A percentile compares a stretch with the other conserved stretches of the same genome.
phyloP scores from a whole-genome alignment of 495 filamentous ascomycete species.

The Hypoxylon crocopeplum region DNA sequence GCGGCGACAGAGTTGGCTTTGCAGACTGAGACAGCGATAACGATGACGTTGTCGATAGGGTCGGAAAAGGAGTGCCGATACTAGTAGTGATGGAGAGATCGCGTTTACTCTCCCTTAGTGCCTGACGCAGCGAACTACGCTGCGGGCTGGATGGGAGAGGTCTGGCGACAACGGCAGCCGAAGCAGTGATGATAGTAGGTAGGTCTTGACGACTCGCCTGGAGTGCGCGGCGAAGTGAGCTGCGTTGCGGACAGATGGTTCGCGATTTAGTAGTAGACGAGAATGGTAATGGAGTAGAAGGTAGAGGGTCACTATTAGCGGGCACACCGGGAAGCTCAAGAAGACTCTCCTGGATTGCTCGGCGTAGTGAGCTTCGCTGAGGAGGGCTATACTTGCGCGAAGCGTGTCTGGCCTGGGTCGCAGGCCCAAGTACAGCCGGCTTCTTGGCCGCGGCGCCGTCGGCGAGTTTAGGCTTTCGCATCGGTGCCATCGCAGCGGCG shows the following conservation, averaged over 20 bases:
- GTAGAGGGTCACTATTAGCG: no score
- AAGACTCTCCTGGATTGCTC: slow-evolving; percentile 10
- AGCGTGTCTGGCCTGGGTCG: not conserved
- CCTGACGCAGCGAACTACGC: slow-evolving; percentile 28
- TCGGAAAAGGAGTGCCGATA: not conserved
- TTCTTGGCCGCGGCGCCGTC: not conserved
- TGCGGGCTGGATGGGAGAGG: not conserved
- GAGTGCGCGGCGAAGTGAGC: slow-evolving; percentile 17
- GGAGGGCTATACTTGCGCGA: slow-evolving; percentile 1
- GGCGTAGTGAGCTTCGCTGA: slow-evolving; percentile 22
- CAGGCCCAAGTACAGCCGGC: not conserved
- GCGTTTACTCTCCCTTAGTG: slow-evolving; percentile 11
- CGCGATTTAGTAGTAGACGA: not conserved
- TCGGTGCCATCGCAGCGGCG: slow-evolving; percentile 13
- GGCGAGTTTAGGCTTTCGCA: not conserved
- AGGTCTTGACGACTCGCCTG: not conserved
- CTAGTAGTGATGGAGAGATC: not conserved
- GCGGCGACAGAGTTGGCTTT: not conserved
- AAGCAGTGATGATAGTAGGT: not conserved
- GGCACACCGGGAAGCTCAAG: no score
- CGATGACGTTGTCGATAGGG: not conserved
- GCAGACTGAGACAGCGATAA: not conserved
- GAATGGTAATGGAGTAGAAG: no score
- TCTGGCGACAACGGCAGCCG: not conserved
- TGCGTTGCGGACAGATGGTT: slow-evolving; percentile 10